Base-by-base conservation (phyloP, 169 alveolate species). In the Plasmodium coatneyi region DNA sequence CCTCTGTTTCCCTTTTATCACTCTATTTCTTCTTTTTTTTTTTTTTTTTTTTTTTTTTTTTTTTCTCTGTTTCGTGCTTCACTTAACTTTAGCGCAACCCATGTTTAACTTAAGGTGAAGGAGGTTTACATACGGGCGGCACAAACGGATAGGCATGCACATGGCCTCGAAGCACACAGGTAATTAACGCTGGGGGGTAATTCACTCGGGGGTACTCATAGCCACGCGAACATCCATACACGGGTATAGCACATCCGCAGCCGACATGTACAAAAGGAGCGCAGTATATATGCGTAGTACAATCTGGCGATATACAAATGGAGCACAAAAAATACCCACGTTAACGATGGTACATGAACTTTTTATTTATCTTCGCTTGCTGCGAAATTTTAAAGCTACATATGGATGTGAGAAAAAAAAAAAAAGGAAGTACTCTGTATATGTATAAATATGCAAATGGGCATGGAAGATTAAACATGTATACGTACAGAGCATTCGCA, bases 101-200 rank as follows among this genome's bases (percentile, higher is more conserved):
- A 82, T 25, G 56, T 82, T 66, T 56, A 82, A 56, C 71, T 82
- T 80, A 80, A 80, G 25, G 56, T 46, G 66, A 80, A 39, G 30
- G 30, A 80, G 16, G 19, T 34, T 25, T 60, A 56, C 19, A 81
- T 54, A 10, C 34, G 70, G 14, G 79, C 7, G 71, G 46, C 78
- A 81, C 30, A 19, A 52, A 81, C 71, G 72, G 14, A 49, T 81
- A 81, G 36, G 41, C 82, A 22, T 32, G 56, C 54, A 10, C 43
- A 32, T 12, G 36, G 14, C 19, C 32, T 34, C 28, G 30, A 32
- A 14, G 28, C 19, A 12, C 60, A 74, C 56, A 36, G 46, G 82
- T 32, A 32, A 78, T 25, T 36, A 70, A 78, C 49, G 70, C 60
- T 1, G 49, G 56, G 41, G 36, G 5, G 76, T 0, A 6, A 41